Percentiles rank a stretch among this genome's conserved stretches.
Evolutionary conservation across 129 eudicot species (phyloP).

Genomic region (Glebionis coronaria): DNA sequence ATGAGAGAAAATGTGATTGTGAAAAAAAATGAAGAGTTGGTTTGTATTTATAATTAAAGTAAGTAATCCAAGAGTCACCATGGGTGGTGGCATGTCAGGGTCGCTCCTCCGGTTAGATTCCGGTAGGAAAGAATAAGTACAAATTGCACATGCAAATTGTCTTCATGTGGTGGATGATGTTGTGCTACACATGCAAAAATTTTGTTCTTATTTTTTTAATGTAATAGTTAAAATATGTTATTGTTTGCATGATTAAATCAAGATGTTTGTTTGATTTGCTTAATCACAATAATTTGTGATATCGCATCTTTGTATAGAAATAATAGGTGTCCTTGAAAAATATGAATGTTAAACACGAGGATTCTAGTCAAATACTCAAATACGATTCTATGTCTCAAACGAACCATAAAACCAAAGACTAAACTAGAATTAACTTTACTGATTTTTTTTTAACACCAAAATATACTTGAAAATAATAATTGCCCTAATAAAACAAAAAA

Average conservation of each 20-base stretch:
- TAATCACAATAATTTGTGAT: constrained; percentile 6
- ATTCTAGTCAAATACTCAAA: not conserved
- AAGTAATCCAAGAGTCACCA: constrained; percentile 7
- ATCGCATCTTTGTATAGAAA: constrained; percentile 1
- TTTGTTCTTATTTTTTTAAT: not conserved
- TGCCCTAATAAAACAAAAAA: constrained; percentile 10
- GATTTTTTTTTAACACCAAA: not conserved
- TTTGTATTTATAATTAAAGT: constrained; percentile 31
- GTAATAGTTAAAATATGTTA: constrained; percentile 4
- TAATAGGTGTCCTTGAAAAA: not conserved
- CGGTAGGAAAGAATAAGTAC: constrained; percentile 21
- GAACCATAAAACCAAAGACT: no score
- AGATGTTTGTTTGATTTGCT: constrained; percentile 23
- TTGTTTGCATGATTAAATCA: constrained; percentile 26
- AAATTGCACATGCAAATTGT: constrained; percentile 40
- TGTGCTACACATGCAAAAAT: constrained; percentile 22
- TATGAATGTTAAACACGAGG: not conserved
- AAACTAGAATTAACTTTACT: not conserved
- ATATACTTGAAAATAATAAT: not conserved
- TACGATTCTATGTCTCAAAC: no score
- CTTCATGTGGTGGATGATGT: constrained; percentile 30
- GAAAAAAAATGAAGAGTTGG: not conserved
- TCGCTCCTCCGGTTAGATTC: constrained; percentile 35
- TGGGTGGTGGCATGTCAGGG: not conserved
- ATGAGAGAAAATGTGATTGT: not conserved